Percentiles rank a stretch among this genome's conserved stretches.
Evolutionary conservation across 2,329 filamentous ascomycete species (phyloP).

Genomic region (Venturia aucupariae): DNA sequence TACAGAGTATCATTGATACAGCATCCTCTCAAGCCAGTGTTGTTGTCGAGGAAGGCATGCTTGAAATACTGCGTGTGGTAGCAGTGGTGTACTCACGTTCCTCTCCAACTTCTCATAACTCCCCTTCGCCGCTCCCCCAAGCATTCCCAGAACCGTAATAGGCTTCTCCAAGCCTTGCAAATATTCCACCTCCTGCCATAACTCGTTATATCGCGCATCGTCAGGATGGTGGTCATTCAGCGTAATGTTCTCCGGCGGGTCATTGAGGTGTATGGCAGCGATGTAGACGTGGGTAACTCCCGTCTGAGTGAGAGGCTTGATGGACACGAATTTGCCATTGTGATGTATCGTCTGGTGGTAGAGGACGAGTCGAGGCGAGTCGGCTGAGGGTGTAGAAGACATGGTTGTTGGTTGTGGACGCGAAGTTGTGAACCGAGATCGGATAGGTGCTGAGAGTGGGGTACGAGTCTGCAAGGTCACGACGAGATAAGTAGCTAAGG

Average conservation of each 20-base stretch:
- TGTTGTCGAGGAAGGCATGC: no score
- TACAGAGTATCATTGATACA: background rate
- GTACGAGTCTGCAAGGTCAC: background rate
- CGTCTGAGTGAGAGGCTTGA: slow-evolving; percentile 52
- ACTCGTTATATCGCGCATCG: slow-evolving; percentile 55
- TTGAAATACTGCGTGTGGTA: no score
- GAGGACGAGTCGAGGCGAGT: slow-evolving; percentile 38
- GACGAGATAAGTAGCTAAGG: background rate
- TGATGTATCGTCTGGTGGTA: slow-evolving; percentile 58
- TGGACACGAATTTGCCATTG: slow-evolving; percentile 47
- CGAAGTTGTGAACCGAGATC: background rate
- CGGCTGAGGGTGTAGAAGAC: background rate
- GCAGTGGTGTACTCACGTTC: slow-evolving; percentile 29
- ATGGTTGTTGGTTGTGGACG: background rate
- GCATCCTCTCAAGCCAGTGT: background rate
- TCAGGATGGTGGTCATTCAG: slow-evolving; percentile 71
- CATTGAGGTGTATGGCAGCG: slow-evolving; percentile 77
- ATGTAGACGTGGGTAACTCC: slow-evolving; percentile 74
- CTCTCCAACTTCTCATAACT: slow-evolving; percentile 54
- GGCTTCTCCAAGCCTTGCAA: slow-evolving; percentile 55
- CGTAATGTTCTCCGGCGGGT: slow-evolving; percentile 54
- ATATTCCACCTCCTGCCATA: slow-evolving; percentile 70
- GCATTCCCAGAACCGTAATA: slow-evolving; percentile 75
- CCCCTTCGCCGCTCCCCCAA: slow-evolving; percentile 75
- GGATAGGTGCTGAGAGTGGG: background rate